Conservation (phyloP, 768 basidiomycete species). For the Symmetrospora coprosmae region DNA sequence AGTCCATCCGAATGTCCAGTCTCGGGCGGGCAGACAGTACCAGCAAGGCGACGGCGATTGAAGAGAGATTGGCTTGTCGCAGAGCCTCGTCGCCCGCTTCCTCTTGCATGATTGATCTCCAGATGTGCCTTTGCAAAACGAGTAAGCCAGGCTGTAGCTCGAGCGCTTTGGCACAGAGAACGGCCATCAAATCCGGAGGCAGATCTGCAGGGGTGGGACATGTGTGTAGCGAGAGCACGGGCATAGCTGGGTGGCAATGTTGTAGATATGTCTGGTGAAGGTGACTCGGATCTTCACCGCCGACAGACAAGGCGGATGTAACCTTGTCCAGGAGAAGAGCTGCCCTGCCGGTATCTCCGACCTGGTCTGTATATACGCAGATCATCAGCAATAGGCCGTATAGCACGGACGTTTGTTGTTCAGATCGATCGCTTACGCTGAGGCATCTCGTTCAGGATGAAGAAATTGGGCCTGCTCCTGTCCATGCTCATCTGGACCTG, state of each 20-base stretch:
- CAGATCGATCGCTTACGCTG: too few relatives aligned
- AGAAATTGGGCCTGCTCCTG: neutral
- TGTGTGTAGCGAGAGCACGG: neutral
- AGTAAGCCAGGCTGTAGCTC: neutral
- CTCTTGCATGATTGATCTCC: conserved; percentile 2
- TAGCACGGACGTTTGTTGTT: too few relatives aligned
- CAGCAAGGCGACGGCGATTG: conserved; percentile 17
- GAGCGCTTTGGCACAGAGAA: conserved; percentile 11
- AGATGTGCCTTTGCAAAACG: neutral
- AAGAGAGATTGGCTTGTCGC: neutral
- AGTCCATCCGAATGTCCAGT: conserved; percentile 23
- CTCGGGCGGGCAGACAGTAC: conserved; percentile 12
- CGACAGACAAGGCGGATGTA: too few relatives aligned
- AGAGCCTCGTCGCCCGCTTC: neutral
- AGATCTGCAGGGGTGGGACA: neutral
- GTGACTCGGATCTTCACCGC: too few relatives aligned
- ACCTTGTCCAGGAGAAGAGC: too few relatives aligned
- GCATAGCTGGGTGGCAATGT: neutral
- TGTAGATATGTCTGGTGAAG: conserved; percentile 4
- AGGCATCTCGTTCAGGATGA: conserved; percentile 10
- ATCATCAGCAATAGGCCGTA: too few relatives aligned
- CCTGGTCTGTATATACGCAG: too few relatives aligned
- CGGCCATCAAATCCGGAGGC: neutral
- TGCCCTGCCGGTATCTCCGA: too few relatives aligned
- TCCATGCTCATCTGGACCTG: conserved; percentile 17